Percentiles rank a stretch among this genome's conserved stretches.
phyloP scores from a whole-genome alignment of 352 stramenopile species.

The Phytophthora pinifolia region DNA sequence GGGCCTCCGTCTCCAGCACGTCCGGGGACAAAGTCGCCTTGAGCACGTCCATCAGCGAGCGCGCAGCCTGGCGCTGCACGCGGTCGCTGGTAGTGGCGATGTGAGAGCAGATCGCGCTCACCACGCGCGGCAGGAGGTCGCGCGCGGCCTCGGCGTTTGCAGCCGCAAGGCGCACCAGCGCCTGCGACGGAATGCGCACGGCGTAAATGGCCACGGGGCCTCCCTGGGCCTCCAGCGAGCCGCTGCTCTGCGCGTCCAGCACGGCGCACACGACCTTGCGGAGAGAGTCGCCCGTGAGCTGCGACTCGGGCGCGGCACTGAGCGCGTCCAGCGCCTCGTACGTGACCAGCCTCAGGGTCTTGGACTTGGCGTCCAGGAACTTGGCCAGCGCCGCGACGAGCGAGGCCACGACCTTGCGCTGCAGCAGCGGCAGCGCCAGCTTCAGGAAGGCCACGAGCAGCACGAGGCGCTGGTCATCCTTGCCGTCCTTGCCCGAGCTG shows the following conservation, averaged over 20 bases:
- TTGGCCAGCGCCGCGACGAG: constrained; percentile 74
- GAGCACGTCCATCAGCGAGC: constrained; percentile 66
- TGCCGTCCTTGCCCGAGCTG: constrained; percentile 37
- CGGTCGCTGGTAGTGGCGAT: constrained; percentile 57
- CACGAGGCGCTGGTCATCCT: constrained; percentile 76
- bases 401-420: constrained; percentile 78
- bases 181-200: constrained; percentile 64
- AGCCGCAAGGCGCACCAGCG: constrained; percentile 65
- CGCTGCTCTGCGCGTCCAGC: constrained; percentile 61
- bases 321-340: constrained; percentile 74
- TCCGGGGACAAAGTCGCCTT: constrained; percentile 56
- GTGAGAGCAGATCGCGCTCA: constrained; percentile 69
- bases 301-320: constrained; percentile 47
- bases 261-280: constrained; percentile 61
- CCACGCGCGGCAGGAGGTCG: constrained; percentile 76
- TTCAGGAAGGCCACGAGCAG: constrained; percentile 84
- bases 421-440: constrained; percentile 70
- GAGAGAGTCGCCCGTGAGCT: constrained; percentile 68
- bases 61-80: constrained; percentile 64
- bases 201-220: constrained; percentile 53
- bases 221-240: constrained; percentile 54
- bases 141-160: constrained; percentile 56
- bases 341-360: constrained; percentile 78
- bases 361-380: constrained; percentile 71
- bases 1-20: constrained; percentile 54